Evolutionary conservation across 192 early-diverging fungal genomes (phyloP).

Genomic region (Umbelopsis ramanniana): DNA sequence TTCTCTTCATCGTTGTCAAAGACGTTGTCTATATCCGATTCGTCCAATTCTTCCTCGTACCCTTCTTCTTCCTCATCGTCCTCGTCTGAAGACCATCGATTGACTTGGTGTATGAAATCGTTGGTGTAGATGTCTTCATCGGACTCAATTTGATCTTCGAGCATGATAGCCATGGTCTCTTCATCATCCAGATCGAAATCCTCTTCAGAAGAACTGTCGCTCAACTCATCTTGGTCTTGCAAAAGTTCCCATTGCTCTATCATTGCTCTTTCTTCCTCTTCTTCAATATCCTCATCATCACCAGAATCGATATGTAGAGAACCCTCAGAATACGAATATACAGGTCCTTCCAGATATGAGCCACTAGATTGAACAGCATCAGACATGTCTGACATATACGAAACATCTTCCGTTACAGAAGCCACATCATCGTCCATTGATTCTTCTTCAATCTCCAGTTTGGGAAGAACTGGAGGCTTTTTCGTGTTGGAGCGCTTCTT

Average conservation of each 20-base stretch:
- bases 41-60: constrained; percentile 24
- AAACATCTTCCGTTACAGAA: constrained; percentile 37
- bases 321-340: neutral
- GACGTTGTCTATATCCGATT: neutral
- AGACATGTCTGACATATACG: constrained; percentile 11
- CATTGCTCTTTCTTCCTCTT: constrained; percentile 38
- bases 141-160: constrained; percentile 2
- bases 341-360: constrained; percentile 5
- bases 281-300: constrained; percentile 40
- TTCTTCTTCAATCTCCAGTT: constrained; percentile 24
- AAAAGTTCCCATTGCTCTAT: constrained; percentile 32
- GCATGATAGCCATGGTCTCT: constrained; percentile 10
- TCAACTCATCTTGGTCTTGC: constrained; percentile 27
- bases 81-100: constrained; percentile 20
- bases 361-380: neutral
- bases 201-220: constrained; percentile 6
- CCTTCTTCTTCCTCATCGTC: constrained; percentile 51
- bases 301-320: constrained; percentile 36
- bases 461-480: constrained; percentile 28
- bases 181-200: constrained; percentile 18
- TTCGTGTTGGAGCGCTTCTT: neutral
- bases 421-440: constrained; percentile 28
- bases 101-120: neutral
- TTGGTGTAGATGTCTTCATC: constrained; percentile 8
- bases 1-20: constrained; percentile 26